A percentile compares a stretch with the other conserved stretches of the same genome.
Conservation (phyloP, 441 rosid genomes). For the Syzygium syzygioides region DNA sequence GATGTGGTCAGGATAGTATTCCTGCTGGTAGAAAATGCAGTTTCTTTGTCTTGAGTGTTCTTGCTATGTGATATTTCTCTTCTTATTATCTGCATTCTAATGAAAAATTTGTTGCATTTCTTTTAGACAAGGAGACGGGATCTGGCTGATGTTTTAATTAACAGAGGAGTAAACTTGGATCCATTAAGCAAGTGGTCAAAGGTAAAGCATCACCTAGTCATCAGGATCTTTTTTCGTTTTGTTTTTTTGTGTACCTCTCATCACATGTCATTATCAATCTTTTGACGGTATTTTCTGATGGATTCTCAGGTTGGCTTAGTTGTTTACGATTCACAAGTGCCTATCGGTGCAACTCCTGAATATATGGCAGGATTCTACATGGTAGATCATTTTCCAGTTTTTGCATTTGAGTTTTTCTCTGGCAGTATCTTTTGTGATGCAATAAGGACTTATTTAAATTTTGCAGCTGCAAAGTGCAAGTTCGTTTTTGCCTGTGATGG, state of each 20-base stretch:
- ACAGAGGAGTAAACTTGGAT: slow-evolving; percentile 92
- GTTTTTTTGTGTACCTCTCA: background rate
- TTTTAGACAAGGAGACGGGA: slow-evolving; percentile 81
- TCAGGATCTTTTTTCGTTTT: background rate
- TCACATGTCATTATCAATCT: background rate
- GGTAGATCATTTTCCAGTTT: slow-evolving; percentile 27
- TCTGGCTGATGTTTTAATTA: slow-evolving; percentile 87
- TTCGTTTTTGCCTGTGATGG: slow-evolving; percentile 97
- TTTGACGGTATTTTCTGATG: background rate
- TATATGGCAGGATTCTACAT: slow-evolving; percentile 90
- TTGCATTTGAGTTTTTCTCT: background rate
- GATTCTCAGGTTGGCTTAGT: slow-evolving; percentile 72
- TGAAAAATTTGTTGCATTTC: background rate
- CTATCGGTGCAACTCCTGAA: slow-evolving; percentile 98
- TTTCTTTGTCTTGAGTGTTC: background rate
- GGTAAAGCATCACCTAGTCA: slow-evolving; percentile 33
- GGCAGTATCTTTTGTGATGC: background rate
- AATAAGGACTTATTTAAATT: background rate
- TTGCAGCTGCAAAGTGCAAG: slow-evolving; percentile 91
- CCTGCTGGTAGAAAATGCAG: background rate
- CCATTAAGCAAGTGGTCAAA: slow-evolving; percentile 98
- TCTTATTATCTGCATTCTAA: slow-evolving; percentile 1
- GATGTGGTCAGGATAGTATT: background rate
- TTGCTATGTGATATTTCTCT: background rate
- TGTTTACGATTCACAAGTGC: slow-evolving; percentile 90